Conservation (phyloP, 345 rosid genomes). For the Sisymbrium irio region DNA sequence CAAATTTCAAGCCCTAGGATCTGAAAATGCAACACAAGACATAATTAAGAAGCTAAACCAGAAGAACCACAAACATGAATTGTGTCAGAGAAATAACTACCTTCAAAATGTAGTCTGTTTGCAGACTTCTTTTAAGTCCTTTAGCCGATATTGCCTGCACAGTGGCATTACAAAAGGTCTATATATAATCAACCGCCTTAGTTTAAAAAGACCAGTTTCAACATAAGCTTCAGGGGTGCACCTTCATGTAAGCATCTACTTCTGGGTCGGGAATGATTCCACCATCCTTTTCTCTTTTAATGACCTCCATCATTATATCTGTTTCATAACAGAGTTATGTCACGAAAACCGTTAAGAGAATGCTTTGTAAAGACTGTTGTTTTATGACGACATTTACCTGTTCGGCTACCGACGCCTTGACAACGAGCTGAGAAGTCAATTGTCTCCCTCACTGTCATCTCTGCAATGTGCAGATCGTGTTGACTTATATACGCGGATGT, state of each 20-base stretch:
- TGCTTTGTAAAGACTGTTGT: background rate
- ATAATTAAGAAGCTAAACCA: background rate
- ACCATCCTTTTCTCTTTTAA: slow-evolving; percentile 73
- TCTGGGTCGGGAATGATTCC: slow-evolving; percentile 85
- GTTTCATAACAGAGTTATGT: slow-evolving; percentile 16
- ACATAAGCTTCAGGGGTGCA: background rate
- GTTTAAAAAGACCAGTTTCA: background rate
- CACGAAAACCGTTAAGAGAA: background rate
- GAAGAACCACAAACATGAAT: background rate
- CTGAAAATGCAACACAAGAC: slow-evolving; percentile 37
- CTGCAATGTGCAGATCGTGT: slow-evolving; percentile 49
- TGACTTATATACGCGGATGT: slow-evolving; percentile 56
- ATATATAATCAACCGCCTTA: background rate
- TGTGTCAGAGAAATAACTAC: slow-evolving; percentile 31
- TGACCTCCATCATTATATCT: slow-evolving; percentile 67
- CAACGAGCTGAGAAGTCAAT: slow-evolving; percentile 57
- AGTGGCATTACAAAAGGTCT: background rate
- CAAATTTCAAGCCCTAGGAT: slow-evolving; percentile 68
- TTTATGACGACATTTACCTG: slow-evolving; percentile 26
- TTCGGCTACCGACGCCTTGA: slow-evolving; percentile 53
- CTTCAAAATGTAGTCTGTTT: slow-evolving; percentile 81
- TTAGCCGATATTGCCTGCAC: slow-evolving; percentile 61
- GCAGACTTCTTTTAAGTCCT: slow-evolving; percentile 61
- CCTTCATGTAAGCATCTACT: slow-evolving; percentile 84
- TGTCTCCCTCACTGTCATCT: slow-evolving; percentile 67